Conservation (phyloP, 129 eudicot genomes). For the Helianthus tuberosus region DNA sequence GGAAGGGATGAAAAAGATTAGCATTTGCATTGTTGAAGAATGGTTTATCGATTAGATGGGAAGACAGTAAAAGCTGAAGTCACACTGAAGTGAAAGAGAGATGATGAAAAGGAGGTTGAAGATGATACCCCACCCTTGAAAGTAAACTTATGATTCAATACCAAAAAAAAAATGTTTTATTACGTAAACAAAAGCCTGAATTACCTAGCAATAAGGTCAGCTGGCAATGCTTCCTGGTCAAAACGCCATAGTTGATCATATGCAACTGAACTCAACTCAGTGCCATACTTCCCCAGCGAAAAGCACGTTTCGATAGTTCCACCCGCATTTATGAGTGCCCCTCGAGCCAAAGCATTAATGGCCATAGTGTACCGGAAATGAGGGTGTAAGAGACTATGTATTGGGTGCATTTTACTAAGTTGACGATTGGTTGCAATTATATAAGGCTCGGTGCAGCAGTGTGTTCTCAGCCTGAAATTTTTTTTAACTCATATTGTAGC, state of each 20-base stretch:
- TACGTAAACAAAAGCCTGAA: too few species aligned
- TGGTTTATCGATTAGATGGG: too few species aligned
- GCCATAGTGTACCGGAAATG: slow-evolving; percentile 74
- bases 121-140: too few species aligned
- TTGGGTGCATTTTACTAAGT: slow-evolving; percentile 75
- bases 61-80: too few species aligned
- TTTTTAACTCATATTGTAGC: neutral
- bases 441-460: slow-evolving; percentile 71
- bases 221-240: slow-evolving; percentile 38
- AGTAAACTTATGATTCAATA: too few species aligned
- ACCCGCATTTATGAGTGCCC: slow-evolving; percentile 49
- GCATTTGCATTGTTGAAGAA: too few species aligned
- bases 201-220: slow-evolving; percentile 32
- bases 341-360: slow-evolving; percentile 71
- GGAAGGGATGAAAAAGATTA: too few species aligned
- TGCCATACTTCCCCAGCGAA: slow-evolving; percentile 53
- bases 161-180: too few species aligned
- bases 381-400: slow-evolving; percentile 11
- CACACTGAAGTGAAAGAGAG: too few species aligned
- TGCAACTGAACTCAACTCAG: slow-evolving; percentile 55
- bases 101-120: too few species aligned
- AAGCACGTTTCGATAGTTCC: slow-evolving; percentile 58
- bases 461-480: slow-evolving; percentile 70
- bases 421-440: slow-evolving; percentile 72
- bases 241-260: slow-evolving; percentile 72